Base-by-base conservation (phyloP, 139 green algal species). In the Eudorina sp. region DNA sequence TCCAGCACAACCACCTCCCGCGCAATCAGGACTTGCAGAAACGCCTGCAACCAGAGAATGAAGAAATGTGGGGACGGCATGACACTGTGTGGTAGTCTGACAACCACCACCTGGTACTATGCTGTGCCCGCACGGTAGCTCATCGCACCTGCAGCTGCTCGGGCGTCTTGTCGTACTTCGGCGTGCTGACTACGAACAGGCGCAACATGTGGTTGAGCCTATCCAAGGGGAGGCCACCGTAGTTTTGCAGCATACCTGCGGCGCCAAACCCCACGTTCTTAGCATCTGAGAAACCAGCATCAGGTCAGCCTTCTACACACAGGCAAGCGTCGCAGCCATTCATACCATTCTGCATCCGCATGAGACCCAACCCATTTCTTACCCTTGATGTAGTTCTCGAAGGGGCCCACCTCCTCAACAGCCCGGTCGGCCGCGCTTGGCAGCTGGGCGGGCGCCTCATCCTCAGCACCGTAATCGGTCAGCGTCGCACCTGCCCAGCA, bases 151-250 rank as follows among this genome's bases (percentile, higher is more conserved):
- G 60, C 58, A 86, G 60, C 80, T 86, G 80, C 80, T 86, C 80
- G 16, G 80, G 80, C 14, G 80, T 86, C 48, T 88, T 79, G 82
- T 88, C 66, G 82, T 80, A 93, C 76, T 84, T 83, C 0, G 90
- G 90, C n/a, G 80, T 86, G 9, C 82, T 90, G 43, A 92, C 87
- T 36, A 97, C 95, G 94, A 99, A 99, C 94, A 99, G 98, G 70
- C 98, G 97, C 53, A 99, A 93, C 95, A 99, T 98, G 92, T 98
- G 97, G 90, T 99, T 97, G 66, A 99, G 96, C 6, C 96, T 91
- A 38, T 98, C 96, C 68, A 98, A 76, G 0, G 96, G 92, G 84
- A 99, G 88, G 9, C 91, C 91, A 34, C 96, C 94, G 88, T 96
- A 97, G 88, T 98, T 99, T 27, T 95, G 97, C 16, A 99, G 94